Conservation (phyloP, 1,139 yeast genomes). For the Groenewaldozyma sp. region DNA sequence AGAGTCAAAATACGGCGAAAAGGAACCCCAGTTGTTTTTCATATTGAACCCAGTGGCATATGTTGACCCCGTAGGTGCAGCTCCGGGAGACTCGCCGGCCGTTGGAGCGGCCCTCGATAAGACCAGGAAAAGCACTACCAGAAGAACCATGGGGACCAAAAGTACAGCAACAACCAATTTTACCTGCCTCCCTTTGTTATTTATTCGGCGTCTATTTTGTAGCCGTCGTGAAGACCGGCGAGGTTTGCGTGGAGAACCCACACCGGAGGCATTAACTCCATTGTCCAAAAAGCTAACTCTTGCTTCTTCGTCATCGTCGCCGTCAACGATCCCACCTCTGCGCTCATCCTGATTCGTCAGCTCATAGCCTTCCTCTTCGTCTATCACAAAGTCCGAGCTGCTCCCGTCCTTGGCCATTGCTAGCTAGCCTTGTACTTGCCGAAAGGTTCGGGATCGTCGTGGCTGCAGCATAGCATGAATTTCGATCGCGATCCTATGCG, state of each 20-base stretch:
- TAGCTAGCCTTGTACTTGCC: no score
- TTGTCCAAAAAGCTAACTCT: slow-evolving; percentile 2
- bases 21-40: slow-evolving; percentile 35
- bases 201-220: background rate
- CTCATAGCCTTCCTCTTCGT: slow-evolving; percentile 1
- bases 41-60: slow-evolving; percentile 33
- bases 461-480: no score
- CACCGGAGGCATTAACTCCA: background rate
- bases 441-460: no score
- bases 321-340: background rate
- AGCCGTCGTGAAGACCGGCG: background rate
- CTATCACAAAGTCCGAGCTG: background rate
- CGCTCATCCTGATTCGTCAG: background rate
- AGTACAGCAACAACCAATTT: slow-evolving; percentile 4
- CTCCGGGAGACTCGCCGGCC: slow-evolving; percentile 24
- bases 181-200: background rate
- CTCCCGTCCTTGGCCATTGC: background rate
- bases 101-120: slow-evolving; percentile 3
- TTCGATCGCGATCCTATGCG: no score
- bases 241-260: background rate
- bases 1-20: slow-evolving; percentile 34
- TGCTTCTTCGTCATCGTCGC: background rate
- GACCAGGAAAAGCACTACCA: slow-evolving; percentile 6
- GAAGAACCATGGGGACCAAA: slow-evolving; percentile 5
- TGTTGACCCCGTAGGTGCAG: slow-evolving; percentile 33